These are phyloP conservation scores for Chalciporus chontae DNA, from an alignment of 768 basidiomycete genomes.

Conservation along the genomic window DNA sequence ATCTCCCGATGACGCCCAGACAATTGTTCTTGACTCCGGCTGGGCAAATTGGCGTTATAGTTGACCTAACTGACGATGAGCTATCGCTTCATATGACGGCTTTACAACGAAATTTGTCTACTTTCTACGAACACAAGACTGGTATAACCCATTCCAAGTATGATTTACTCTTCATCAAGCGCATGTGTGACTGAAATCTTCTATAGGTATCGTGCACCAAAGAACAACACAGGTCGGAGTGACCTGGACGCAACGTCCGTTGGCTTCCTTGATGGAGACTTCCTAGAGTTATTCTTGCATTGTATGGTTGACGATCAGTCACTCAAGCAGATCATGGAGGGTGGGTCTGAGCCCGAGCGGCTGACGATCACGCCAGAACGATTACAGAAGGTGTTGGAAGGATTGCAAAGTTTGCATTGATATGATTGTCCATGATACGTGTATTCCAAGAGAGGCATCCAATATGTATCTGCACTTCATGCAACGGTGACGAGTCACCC, in stretches of 20 bases:
- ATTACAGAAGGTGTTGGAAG: conserved; percentile 43
- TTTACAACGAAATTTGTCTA: conserved; percentile 72
- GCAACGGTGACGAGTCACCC: neutral
- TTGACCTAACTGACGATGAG: conserved; percentile 53
- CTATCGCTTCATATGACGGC: conserved; percentile 56
- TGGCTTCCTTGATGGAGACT: conserved; percentile 89
- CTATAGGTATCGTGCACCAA: conserved; percentile 68
- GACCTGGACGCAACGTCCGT: conserved; percentile 54
- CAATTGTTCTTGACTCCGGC: conserved; percentile 75
- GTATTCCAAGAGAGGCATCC: conserved; percentile 13
- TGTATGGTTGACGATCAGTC: conserved; percentile 37
- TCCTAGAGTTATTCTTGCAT: conserved; percentile 65
- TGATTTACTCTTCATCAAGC: conserved; percentile 10
- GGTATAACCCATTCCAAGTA: conserved; percentile 62
- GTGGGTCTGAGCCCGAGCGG: conserved; percentile 56
- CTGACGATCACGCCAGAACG: conserved; percentile 40
- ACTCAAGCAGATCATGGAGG: conserved; percentile 52
- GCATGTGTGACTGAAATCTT: neutral
- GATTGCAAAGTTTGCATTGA: conserved; percentile 56
- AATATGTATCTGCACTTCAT: conserved; percentile 17
- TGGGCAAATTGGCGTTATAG: conserved; percentile 73
- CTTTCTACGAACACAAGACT: conserved; percentile 48
- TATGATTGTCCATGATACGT: conserved; percentile 6
- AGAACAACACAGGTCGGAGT: conserved; percentile 49
- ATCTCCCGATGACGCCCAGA: conserved; percentile 45